Conservation (phyloP, 257 asterid species). For the Petrea volubilis region DNA sequence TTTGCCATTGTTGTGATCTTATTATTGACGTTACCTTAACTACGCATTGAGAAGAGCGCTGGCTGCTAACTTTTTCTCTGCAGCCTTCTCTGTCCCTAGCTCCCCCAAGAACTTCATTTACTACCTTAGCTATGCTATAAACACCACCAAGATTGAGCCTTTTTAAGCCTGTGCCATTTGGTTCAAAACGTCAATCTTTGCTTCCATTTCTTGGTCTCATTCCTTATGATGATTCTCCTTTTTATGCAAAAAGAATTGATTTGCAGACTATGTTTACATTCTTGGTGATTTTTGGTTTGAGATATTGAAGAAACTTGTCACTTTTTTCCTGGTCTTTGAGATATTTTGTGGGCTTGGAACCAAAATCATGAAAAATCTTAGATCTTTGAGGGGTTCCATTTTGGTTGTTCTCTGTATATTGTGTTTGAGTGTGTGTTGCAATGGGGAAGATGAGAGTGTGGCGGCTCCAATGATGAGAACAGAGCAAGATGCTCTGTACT, state of each 20-base stretch:
- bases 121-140: slow-evolving; percentile 40
- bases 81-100: slow-evolving; percentile 18
- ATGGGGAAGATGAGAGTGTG: slow-evolving; percentile 44
- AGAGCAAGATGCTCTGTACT: slow-evolving; percentile 54
- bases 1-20: slow-evolving; percentile 25
- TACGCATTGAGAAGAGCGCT: neutral
- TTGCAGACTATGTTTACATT: neutral
- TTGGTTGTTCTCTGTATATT: slow-evolving; percentile 18
- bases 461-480: slow-evolving; percentile 54
- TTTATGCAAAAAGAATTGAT: neutral
- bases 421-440: slow-evolving; percentile 33
- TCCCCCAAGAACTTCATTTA: slow-evolving; percentile 28
- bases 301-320: neutral
- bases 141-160: slow-evolving; percentile 9
- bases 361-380: slow-evolving; percentile 27
- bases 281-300: neutral
- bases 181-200: neutral
- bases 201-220: neutral
- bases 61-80: slow-evolving; percentile 24
- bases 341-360: neutral
- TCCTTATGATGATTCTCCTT: slow-evolving; percentile 8
- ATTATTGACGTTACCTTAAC: slow-evolving; percentile 34
- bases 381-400: slow-evolving; percentile 6
- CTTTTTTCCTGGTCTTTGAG: neutral
- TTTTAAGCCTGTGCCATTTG: neutral